A percentile compares a stretch with the other conserved stretches of the same genome.
Evolutionary conservation across 352 stramenopile genomes (phyloP).

Genomic region (Phytophthora litchii): DNA sequence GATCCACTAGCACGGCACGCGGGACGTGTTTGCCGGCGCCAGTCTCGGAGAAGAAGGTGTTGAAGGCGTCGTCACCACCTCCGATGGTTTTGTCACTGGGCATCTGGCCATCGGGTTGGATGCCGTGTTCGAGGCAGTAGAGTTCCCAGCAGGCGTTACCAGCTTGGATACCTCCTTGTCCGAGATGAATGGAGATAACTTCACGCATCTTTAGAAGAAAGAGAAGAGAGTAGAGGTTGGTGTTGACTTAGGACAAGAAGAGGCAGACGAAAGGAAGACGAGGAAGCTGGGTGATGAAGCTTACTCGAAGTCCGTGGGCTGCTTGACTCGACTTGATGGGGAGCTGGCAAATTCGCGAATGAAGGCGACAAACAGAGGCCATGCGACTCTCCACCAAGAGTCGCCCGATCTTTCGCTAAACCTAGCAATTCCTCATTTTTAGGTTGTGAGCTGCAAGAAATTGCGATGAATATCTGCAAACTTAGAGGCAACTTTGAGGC

Average conservation of each 20-base stretch:
- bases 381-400: not conserved
- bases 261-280: conserved; percentile 18
- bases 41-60: conserved; percentile 96
- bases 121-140: conserved; percentile 93
- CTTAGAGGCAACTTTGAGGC: no score
- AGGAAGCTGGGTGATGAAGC: conserved; percentile 80
- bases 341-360: conserved; percentile 28
- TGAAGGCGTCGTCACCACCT: conserved; percentile 94
- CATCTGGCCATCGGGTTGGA: conserved; percentile 88
- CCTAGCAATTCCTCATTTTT: no score
- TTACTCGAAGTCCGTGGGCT: conserved; percentile 44
- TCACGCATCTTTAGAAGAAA: conserved; percentile 18
- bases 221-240: not conserved
- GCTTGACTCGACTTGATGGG: conserved; percentile 17
- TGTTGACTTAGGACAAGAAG: conserved; percentile 7
- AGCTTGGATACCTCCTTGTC: conserved; percentile 90
- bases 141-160: conserved; percentile 94
- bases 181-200: conserved; percentile 93
- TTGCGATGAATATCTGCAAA: no score
- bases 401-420: no score
- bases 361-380: not conserved
- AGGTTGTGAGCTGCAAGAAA: no score
- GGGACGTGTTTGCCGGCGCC: conserved; percentile 97
- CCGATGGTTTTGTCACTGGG: conserved; percentile 24
- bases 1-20: conserved; percentile 97